Evolutionary conservation across 257 asterid species (phyloP), one percentile per base, ranked within the genome.

Genomic region (Asclepias syriaca): DNA sequence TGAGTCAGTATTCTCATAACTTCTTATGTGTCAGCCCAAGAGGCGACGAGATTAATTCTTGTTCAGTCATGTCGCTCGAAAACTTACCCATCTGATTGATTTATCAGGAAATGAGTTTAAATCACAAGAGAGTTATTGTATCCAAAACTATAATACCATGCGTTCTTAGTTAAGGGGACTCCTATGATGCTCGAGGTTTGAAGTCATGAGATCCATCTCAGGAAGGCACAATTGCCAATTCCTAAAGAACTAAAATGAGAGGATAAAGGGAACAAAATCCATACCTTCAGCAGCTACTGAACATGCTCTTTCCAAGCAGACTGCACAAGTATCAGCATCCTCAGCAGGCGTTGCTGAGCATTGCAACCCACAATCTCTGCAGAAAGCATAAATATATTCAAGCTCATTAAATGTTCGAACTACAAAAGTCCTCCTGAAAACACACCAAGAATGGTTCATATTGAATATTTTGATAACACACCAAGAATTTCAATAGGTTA

Each of bases 291-390:
- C 96, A 69, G 96, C 90, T 24, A 93, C 97, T 49, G 85, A 74
- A 79, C 97, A 93, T 45, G 89, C 84, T 79, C 98, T 84, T 85
- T 93, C 98, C 75, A 93, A 81, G 86, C 98, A 93, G 82, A 93
- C 97, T 16, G 96, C 93, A 78, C 98, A 91, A 55, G 84, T 85
- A 74, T 93, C 97, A 16, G 88, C 74, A 68, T 89, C 98, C 75
- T 91, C 96, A 50, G 96, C 81, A 37, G 86, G 80, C 49, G 85
- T 79, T 75, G 93, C 83, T 40, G 90, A 81, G 76, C 81, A 78
- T 58, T 85, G 97, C 90, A 91, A 74, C 49, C 97, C 96, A 72
- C 82, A 85, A 64, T 93, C 96, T 81, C 98, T 93, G 91, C 82
- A 80, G 68, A 53, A 78, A 66, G n/a, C 46, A 66, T 34, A 68